phyloP scores from a whole-genome alignment of 106 monocot genomes.

The Platanthera zijinensis region DNA sequence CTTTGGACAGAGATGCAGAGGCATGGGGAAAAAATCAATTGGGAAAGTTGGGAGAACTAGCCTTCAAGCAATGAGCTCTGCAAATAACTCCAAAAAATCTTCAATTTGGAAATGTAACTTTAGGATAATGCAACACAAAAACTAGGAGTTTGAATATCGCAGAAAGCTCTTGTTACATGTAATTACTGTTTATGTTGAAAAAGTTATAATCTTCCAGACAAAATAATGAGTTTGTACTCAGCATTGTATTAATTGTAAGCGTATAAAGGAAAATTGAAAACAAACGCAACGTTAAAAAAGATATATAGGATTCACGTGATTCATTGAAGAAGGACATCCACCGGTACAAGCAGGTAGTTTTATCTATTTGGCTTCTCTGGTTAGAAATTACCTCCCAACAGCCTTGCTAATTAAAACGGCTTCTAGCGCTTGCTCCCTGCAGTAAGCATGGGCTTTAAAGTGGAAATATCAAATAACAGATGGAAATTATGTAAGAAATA shows the following conservation, averaged over 20 bases:
- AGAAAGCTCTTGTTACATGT: neutral
- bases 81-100: conserved; percentile 52
- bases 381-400: too few relatives aligned
- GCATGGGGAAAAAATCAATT: too few relatives aligned
- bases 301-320: too few relatives aligned
- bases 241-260: conserved; percentile 28
- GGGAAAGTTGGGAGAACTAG: too few relatives aligned
- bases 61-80: conserved; percentile 35
- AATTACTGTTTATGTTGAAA: neutral
- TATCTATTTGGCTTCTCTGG: too few relatives aligned
- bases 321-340: neutral
- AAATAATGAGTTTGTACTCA: conserved; percentile 41
- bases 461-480: conserved; percentile 12
- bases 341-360: too few relatives aligned
- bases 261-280: conserved; percentile 14
- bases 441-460: conserved; percentile 13
- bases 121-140: neutral
- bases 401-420: conserved; percentile 40
- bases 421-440: conserved; percentile 49
- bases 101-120: neutral
- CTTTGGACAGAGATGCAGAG: too few relatives aligned
- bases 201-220: neutral
- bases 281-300: too few relatives aligned
- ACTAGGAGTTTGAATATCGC: neutral
- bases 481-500: too few relatives aligned